Conservation (phyloP, 2,329 filamentous ascomycete species). For the Pseudogymnoascus sp. region DNA sequence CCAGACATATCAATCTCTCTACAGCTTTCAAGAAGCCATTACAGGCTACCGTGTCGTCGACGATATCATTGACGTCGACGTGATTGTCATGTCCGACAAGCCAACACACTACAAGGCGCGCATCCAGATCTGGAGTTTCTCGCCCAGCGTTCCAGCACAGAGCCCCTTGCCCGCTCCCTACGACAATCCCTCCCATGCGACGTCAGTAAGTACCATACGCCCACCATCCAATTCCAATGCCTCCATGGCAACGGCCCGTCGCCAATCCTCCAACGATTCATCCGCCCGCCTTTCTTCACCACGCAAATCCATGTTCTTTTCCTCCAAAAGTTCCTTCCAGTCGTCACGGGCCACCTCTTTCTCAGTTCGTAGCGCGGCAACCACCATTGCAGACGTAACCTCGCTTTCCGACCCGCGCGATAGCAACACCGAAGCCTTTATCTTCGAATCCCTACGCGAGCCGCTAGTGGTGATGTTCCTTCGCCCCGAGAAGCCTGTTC, state of each 20-base stretch:
- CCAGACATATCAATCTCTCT: not conserved
- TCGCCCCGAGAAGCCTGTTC: not conserved
- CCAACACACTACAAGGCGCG: constrained; percentile 8
- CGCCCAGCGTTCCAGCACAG: not conserved
- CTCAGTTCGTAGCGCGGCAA: not conserved
- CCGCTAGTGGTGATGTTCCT: constrained; percentile 11
- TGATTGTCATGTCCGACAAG: constrained; percentile 7
- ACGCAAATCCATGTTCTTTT: not conserved
- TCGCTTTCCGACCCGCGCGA: not conserved
- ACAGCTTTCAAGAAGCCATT: constrained; percentile 11
- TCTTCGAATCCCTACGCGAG: constrained; percentile 5
- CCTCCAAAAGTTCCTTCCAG: not conserved
- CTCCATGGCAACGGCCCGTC: not conserved
- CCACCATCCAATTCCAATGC: not conserved
- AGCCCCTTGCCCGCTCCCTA: not conserved
- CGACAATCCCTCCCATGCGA: not conserved
- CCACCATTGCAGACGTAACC: not conserved
- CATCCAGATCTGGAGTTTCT: constrained; percentile 8
- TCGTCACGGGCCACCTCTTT: not conserved
- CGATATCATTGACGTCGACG: constrained; percentile 2
- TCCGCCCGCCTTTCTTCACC: not conserved
- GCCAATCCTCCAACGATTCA: not conserved
- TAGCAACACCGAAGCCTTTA: constrained; percentile 4
- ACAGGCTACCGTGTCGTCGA: constrained; percentile 9
- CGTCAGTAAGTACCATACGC: not conserved